Base-by-base conservation (phyloP, 202 grass and related monocot species). In the Schoenoplectus triqueter region DNA sequence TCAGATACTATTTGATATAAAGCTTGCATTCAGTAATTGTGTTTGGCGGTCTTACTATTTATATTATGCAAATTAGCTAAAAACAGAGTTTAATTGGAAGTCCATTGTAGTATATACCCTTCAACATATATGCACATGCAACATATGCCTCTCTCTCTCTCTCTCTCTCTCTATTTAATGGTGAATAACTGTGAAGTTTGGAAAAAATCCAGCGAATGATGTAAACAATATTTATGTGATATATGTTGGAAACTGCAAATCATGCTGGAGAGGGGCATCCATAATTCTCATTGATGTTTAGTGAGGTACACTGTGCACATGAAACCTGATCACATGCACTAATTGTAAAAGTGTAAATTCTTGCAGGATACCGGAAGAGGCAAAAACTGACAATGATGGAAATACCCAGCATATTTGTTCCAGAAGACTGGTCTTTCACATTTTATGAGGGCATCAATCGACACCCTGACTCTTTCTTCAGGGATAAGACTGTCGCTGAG, bases 401-500 rank as follows among this genome's bases (percentile, higher is more conserved):
- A 84, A 98, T 98, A 87, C 96, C 96, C 65, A 98, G 96, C 88
- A 98, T 98, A 69, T 98, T 98, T 46, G 84, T 95, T 88, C 96
- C 96, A 59, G 96, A 98, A 91, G 96, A 98, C 81, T 98, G 93
- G 96, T 98, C 96, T 31, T 98, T 98, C 85, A 98, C 96, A 62
- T 98, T 98, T 73, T 98, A 95, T 2, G 96, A 98, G 89, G 96
- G 96, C 76, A 91, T 98, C 69, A 98, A 98, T 61, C 80, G 96
- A n/a, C 91, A 92, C 62, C 91, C 88, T 66, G 93, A 92, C 86
- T 95, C 96, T 78, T 88, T 95, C 84, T 98, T 98, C 66, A 92
- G 89, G 82, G 91, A 98, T 2, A 98, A 94, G 78, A 95, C 86
- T 15, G 84, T 95, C 2, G 84, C 96, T 41, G 93, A 95, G 86